A percentile compares a stretch with the other conserved stretches of the same genome.
phyloP scores from a whole-genome alignment of 257 asterid genomes.

The Solanum lycopersicoides region DNA sequence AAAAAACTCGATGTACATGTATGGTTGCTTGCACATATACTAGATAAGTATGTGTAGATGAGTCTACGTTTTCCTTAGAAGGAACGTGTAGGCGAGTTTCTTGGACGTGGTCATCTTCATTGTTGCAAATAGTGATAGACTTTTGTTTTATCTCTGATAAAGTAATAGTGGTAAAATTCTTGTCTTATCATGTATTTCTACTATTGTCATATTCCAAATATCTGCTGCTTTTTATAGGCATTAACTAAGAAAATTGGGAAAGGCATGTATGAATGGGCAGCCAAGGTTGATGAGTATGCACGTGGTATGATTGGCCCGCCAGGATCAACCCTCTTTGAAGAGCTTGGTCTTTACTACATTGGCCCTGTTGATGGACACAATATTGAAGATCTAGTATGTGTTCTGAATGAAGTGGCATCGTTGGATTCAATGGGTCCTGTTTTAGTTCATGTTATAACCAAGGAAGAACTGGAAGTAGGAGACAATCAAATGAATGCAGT shows the following conservation, averaged over 20 bases:
- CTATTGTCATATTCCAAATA: not conserved
- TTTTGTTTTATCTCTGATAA: not conserved
- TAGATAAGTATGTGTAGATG: not conserved
- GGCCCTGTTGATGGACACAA: slow-evolving; percentile 95
- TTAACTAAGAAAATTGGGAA: slow-evolving; percentile 68
- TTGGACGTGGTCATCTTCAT: not conserved
- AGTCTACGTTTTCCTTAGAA: not conserved
- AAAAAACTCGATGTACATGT: not conserved
- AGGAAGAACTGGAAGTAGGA: slow-evolving; percentile 31
- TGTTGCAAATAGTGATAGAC: not conserved
- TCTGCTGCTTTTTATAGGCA: slow-evolving; percentile 32
- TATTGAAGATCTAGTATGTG: slow-evolving; percentile 78
- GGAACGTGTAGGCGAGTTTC: not conserved
- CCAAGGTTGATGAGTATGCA: slow-evolving; percentile 86
- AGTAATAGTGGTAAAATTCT: not conserved
- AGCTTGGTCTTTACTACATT: slow-evolving; percentile 88
- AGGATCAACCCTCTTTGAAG: slow-evolving; percentile 91
- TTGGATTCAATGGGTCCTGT: slow-evolving; percentile 91
- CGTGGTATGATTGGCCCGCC: slow-evolving; percentile 93
- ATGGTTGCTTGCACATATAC: not conserved
- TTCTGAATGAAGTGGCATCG: slow-evolving; percentile 72
- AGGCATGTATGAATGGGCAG: slow-evolving; percentile 95
- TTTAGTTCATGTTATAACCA: slow-evolving; percentile 74
- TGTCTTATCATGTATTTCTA: not conserved
- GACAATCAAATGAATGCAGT: slow-evolving; percentile 9